Percentiles rank a stretch among this genome's conserved stretches.
These are phyloP conservation scores for Neospermospora avenae DNA, from an alignment of 2,329 filamentous ascomycete species.

Conservation along the genomic window DNA sequence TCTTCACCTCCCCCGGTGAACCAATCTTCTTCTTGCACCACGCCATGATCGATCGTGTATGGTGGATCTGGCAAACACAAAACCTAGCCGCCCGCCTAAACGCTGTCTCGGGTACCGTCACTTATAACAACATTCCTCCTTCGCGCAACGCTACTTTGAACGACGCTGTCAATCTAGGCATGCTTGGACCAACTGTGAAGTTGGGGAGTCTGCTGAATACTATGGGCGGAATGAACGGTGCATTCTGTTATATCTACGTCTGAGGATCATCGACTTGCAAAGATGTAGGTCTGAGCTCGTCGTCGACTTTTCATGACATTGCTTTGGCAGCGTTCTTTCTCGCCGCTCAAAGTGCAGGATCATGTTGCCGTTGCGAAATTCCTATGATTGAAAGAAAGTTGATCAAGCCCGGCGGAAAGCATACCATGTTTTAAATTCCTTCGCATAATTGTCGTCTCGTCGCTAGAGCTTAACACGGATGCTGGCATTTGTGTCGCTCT, in stretches of 20 bases:
- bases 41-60: constrained; percentile 44
- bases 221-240: constrained; percentile 36
- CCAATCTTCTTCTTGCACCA: constrained; percentile 46
- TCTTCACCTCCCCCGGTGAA: constrained; percentile 42
- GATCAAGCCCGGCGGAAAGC: neutral
- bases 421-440: no score
- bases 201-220: constrained; percentile 40
- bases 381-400: neutral
- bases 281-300: neutral
- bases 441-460: no score
- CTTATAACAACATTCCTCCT: constrained; percentile 38
- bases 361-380: neutral
- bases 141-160: constrained; percentile 42
- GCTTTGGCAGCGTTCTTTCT: neutral
- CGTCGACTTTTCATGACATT: neutral
- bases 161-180: constrained; percentile 33
- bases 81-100: constrained; percentile 36
- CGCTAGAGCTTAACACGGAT: no score
- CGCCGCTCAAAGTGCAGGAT: neutral
- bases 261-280: constrained; percentile 21
- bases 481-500: no score
- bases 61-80: constrained; percentile 47
- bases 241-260: constrained; percentile 44
- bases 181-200: constrained; percentile 22
- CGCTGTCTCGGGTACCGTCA: constrained; percentile 37